Percentiles rank a stretch among this genome's conserved stretches.
phyloP scores from a whole-genome alignment of 768 basidiomycete species.

The Cystobasidium onofrii region DNA sequence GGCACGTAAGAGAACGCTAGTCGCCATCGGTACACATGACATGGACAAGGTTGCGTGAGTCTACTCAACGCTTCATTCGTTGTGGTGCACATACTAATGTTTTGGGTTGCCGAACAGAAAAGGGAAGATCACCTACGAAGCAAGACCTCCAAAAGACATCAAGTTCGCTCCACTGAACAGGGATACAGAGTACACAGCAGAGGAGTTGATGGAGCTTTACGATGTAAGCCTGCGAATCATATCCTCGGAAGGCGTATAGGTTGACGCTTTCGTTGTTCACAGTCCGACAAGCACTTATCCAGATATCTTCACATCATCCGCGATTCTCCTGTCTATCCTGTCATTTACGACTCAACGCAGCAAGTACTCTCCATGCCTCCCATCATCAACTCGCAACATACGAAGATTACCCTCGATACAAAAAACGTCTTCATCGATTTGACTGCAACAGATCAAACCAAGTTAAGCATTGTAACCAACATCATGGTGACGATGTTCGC shows the following conservation, averaged over 20 bases:
- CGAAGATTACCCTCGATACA: slow-evolving; percentile 90
- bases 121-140: slow-evolving; percentile 41
- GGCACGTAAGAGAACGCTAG: slow-evolving; percentile 77
- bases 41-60: slow-evolving; percentile 77
- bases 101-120: neutral
- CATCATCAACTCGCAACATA: slow-evolving; percentile 94
- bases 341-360: slow-evolving; percentile 86
- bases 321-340: slow-evolving; percentile 90
- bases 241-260: neutral
- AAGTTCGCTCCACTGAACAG: slow-evolving; percentile 83
- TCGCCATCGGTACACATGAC: slow-evolving; percentile 96
- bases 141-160: slow-evolving; percentile 69
- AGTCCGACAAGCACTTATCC: slow-evolving; percentile 87
- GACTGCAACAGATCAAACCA: slow-evolving; percentile 92
- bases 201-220: slow-evolving; percentile 85
- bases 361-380: slow-evolving; percentile 93
- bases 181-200: slow-evolving; percentile 67
- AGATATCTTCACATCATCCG: slow-evolving; percentile 86
- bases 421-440: slow-evolving; percentile 92
- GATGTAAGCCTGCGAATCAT: slow-evolving; percentile 56
- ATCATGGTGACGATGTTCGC: slow-evolving; percentile 97
- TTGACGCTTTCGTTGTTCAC: neutral
- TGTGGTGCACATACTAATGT: neutral
- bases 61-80: neutral
- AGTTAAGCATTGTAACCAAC: slow-evolving; percentile 89